These are phyloP conservation scores for Sporothrix dimorphospora DNA, from an alignment of 2,329 filamentous ascomycete species.

Conservation along the genomic window DNA sequence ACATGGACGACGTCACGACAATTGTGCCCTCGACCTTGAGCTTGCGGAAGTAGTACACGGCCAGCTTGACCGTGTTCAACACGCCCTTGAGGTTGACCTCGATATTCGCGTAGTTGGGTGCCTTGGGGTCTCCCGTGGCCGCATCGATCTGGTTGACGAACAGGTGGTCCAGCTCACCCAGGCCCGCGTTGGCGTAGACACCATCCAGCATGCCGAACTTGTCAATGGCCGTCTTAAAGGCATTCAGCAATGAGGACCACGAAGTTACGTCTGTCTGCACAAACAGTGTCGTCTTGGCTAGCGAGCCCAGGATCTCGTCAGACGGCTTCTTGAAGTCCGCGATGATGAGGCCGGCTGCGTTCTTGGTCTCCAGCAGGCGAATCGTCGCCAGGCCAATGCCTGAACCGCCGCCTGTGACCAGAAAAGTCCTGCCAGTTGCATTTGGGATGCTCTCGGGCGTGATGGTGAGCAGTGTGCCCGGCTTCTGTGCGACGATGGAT, in stretches of 20 bases:
- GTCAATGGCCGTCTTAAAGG: constrained; percentile 4
- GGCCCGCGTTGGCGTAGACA: constrained; percentile 5
- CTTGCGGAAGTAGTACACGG: constrained; percentile 16
- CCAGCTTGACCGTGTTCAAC: constrained; percentile 9
- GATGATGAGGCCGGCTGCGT: neutral
- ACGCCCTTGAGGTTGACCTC: constrained; percentile 18
- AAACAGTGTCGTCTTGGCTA: constrained; percentile 4
- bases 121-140: neutral
- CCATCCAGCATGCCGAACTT: constrained; percentile 4
- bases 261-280: constrained; percentile 14
- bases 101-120: constrained; percentile 5
- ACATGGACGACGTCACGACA: constrained; percentile 17
- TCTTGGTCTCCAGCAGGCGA: neutral
- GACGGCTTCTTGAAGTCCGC: constrained; percentile 6
- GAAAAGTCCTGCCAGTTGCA: neutral
- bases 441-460: neutral
- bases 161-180: constrained; percentile 14
- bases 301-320: neutral
- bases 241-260: neutral
- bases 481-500: neutral
- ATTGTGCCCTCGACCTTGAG: neutral
- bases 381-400: constrained; percentile 5
- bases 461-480: constrained; percentile 8
- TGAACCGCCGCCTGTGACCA: neutral
- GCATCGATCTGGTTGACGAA: neutral